Evolutionary conservation across 768 basidiomycete species (phyloP).

Genomic region (Serendipita sp.): DNA sequence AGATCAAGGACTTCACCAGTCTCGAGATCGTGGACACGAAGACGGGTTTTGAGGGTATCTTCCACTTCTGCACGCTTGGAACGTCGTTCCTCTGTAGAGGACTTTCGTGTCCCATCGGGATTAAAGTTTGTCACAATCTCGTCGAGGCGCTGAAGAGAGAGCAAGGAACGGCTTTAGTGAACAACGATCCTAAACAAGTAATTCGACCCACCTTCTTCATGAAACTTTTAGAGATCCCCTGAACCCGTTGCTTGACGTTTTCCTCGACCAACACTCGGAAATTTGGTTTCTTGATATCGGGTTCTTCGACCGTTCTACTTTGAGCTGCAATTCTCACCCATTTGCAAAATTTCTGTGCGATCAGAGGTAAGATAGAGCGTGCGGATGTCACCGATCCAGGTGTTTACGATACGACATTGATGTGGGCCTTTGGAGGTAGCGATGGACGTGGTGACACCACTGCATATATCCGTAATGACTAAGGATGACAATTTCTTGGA

Average conservation of each 20-base stretch:
- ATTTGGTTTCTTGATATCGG: conserved; percentile 5
- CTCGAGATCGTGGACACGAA: conserved; percentile 10
- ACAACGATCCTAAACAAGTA: not conserved
- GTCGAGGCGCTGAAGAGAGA: not conserved
- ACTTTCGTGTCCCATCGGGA: not conserved
- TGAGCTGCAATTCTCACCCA: not conserved
- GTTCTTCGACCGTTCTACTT: not conserved
- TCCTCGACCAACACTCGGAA: conserved; percentile 10
- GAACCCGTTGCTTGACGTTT: conserved; percentile 7
- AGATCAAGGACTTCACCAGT: conserved; percentile 8
- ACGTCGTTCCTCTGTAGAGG: not conserved
- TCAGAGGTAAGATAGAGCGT: conserved; percentile 7
- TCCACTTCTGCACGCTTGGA: not conserved
- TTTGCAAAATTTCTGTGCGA: conserved; percentile 5
- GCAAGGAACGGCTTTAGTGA: not conserved
- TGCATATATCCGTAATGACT: conserved; percentile 8
- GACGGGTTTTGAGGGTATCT: not conserved
- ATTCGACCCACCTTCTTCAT: not conserved
- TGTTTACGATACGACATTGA: conserved; percentile 3
- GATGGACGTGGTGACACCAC: conserved; percentile 9
- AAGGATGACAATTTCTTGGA: conserved; percentile 9
- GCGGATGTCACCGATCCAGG: conserved; percentile 8
- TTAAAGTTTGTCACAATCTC: not conserved
- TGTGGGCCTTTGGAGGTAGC: conserved; percentile 1
- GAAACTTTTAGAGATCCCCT: conserved; percentile 3